Evolutionary conservation across 805 yeast genomes (phyloP), one percentile per base, ranked within the genome.

Genomic region (Yamadazyma laniorum): DNA sequence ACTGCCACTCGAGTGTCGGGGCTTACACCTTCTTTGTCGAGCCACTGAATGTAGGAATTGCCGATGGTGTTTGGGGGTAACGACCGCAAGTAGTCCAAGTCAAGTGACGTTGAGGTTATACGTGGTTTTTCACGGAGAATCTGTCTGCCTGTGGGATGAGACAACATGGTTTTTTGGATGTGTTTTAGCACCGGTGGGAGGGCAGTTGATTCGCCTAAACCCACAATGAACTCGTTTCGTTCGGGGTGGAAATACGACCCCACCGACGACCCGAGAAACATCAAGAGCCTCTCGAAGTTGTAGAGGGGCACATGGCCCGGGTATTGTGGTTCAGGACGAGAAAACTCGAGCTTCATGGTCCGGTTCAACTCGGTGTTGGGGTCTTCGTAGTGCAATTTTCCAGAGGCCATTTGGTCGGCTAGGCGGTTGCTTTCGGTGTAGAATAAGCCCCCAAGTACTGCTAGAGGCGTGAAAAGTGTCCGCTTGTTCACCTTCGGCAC

Each of bases 1-100:
- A 93, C 98, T 1, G 88, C 83, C 2, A 83, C 89, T 50, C 99
- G 72, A 0, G 96, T 90, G 56, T 93, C 99, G 1, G 97, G 96
- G 3, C 93, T 81, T 1, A 87, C 95, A 1, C 91, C 89, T 59
- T 93, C 97, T 32, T 78, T 72, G 38, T 82, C 82, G 13, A 89
- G 70, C 96, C 96, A 89, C 28, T 73, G 67, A 29, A 82, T 73
- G 56, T 89, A 93, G n/a, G 82, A 77, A 36, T 75, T 65, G 1
- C 98, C 99, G 28, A 93, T 63, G 0, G 95, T 75, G 49, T 79
- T 80, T 14, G 66, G 66, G 0, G 95, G 93, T 37, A 82, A 65
- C 23, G 60, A 48, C 25, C 80, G 62, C 38, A 91, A 66, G 30
- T 77, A 59, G 6, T 75, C 82, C 49, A 85, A 66, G 48, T 88